phyloP scores from a whole-genome alignment of 306 rosid species.

The Citrullus mucosospermus region DNA sequence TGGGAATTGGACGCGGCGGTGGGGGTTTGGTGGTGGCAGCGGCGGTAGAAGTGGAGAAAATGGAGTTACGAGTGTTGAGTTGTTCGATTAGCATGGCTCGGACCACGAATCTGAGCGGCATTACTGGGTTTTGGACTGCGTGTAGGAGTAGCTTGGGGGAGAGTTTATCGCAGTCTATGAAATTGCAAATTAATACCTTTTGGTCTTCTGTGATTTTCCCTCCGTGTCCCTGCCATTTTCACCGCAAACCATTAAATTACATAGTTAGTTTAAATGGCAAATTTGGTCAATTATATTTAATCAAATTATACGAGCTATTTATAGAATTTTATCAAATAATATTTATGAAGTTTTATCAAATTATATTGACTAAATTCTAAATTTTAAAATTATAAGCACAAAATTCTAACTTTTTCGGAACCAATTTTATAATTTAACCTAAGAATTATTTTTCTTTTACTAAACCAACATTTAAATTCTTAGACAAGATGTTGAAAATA shows the following conservation, averaged over 20 bases:
- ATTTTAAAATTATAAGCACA: too few species aligned
- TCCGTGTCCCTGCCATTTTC: slow-evolving; percentile 31
- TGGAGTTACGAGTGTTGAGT: slow-evolving; percentile 57
- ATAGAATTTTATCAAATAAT: too few species aligned
- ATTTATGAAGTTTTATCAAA: too few species aligned
- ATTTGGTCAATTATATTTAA: too few species aligned
- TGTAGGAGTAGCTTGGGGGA: slow-evolving; percentile 34
- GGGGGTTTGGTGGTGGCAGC: neutral
- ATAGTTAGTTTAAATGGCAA: too few species aligned
- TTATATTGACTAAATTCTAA: too few species aligned
- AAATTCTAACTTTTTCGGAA: too few species aligned
- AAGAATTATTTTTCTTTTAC: too few species aligned
- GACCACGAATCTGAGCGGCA: slow-evolving; percentile 72
- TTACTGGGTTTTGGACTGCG: slow-evolving; percentile 62
- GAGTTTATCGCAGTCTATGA: slow-evolving; percentile 55
- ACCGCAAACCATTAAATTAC: neutral
- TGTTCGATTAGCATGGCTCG: slow-evolving; percentile 73
- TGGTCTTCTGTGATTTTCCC: slow-evolving; percentile 51
- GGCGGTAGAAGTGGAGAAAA: slow-evolving; percentile 15
- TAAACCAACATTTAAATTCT: too few species aligned
- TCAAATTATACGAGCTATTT: too few species aligned
- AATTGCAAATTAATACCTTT: slow-evolving; percentile 41
- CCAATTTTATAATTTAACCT: too few species aligned
- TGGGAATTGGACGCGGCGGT: neutral
- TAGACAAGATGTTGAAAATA: too few species aligned